Conservation (phyloP, 495 filamentous ascomycete species). For the Cairneyella variabilis region DNA sequence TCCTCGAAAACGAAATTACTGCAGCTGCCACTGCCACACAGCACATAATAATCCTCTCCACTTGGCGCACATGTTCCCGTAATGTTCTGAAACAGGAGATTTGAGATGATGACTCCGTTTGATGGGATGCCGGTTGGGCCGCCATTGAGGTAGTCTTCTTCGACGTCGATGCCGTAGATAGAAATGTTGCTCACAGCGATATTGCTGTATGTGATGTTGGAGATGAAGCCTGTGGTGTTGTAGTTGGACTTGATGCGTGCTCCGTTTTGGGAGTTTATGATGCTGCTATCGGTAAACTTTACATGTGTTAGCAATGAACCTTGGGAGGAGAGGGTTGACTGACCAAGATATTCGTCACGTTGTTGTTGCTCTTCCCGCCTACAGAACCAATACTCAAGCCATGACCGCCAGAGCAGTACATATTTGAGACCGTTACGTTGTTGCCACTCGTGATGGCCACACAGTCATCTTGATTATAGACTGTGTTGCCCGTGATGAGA, state of each 20-base stretch:
- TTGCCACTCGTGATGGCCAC: conserved; percentile 39
- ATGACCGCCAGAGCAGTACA: conserved; percentile 44
- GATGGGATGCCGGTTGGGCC: conserved; percentile 41
- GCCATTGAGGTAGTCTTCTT: conserved; percentile 48
- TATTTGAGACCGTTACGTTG: conserved; percentile 31
- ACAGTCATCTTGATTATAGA: conserved; percentile 45
- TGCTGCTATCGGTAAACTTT: conserved; percentile 30
- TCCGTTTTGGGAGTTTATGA: conserved; percentile 35
- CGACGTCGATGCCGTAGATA: conserved; percentile 44
- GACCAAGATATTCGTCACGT: conserved; percentile 36
- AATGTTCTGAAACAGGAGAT: conserved; percentile 37
- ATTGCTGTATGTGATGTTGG: conserved; percentile 41
- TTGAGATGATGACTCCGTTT: conserved; percentile 39
- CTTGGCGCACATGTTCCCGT: conserved; percentile 33
- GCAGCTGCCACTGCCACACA: conserved; percentile 45
- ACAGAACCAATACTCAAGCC: conserved; percentile 45
- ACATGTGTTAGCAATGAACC: background rate
- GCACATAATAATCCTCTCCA: conserved; percentile 42
- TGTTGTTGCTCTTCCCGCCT: conserved; percentile 46
- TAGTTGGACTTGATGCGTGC: conserved; percentile 45
- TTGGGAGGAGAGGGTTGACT: background rate
- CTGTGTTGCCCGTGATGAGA: conserved; percentile 27
- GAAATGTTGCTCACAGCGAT: conserved; percentile 38
- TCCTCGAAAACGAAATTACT: conserved; percentile 37
- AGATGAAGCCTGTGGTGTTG: conserved; percentile 37